phyloP scores from a whole-genome alignment of 2,329 filamentous ascomycete genomes.

The Trichoderma oligosporum region DNA sequence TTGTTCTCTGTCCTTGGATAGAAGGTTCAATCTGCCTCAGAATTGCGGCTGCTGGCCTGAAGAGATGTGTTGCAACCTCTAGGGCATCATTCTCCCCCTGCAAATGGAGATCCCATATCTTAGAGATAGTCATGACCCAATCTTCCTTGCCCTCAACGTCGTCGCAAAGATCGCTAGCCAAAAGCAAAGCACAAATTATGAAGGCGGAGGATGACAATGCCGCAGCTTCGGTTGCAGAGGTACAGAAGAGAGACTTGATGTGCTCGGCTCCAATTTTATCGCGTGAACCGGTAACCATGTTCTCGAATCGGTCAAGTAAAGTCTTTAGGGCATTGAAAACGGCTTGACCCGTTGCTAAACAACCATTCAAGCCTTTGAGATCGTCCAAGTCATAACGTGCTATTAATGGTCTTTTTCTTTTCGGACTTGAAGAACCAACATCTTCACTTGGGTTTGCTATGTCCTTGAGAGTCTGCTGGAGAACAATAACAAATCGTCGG shows the following conservation, averaged over 20 bases:
- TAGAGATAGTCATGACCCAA: constrained; percentile 47
- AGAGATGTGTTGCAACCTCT: constrained; percentile 48
- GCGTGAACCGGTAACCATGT: constrained; percentile 36
- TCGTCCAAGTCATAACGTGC: constrained; percentile 38
- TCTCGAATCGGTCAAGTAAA: constrained; percentile 45
- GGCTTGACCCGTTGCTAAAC: constrained; percentile 45
- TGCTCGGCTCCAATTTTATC: constrained; percentile 55
- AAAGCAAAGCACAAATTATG: constrained; percentile 40
- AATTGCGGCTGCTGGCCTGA: constrained; percentile 36
- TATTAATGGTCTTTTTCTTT: constrained; percentile 44
- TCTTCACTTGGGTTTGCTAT: constrained; percentile 34
- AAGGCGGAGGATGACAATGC: constrained; percentile 46
- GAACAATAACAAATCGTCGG: constrained; percentile 60
- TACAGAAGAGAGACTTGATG: constrained; percentile 54
- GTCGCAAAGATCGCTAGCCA: constrained; percentile 33
- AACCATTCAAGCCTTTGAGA: constrained; percentile 39
- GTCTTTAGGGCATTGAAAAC: constrained; percentile 46
- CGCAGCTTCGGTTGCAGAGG: constrained; percentile 45
- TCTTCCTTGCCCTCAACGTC: constrained; percentile 37
- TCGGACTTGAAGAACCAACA: constrained; percentile 29
- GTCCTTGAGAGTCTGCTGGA: constrained; percentile 65
- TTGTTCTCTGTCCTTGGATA: constrained; percentile 20
- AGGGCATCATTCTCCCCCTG: constrained; percentile 45
- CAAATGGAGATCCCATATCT: constrained; percentile 54
- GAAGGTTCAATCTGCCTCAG: constrained; percentile 40